A percentile compares a stretch with the other conserved stretches of the same genome.
phyloP scores from a whole-genome alignment of 2,329 filamentous ascomycete species.

The Fusarium odoratissimum region DNA sequence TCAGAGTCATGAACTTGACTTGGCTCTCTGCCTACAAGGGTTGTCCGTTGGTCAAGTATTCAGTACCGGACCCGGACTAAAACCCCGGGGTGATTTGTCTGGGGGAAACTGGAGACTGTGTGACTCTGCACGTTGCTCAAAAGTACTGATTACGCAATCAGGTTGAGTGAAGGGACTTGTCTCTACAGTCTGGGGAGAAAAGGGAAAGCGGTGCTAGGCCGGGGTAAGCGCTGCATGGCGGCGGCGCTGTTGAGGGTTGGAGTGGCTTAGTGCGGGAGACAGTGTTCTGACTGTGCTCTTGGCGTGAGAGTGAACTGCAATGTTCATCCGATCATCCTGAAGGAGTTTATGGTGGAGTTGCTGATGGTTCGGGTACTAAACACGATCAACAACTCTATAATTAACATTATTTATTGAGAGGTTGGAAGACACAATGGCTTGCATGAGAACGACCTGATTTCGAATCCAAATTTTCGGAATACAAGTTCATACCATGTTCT shows the following conservation, averaged over 20 bases:
- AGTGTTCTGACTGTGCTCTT: slow-evolving; percentile 28
- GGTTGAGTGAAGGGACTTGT: neutral
- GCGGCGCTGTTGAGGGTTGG: slow-evolving; percentile 28
- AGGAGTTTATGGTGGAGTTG: neutral
- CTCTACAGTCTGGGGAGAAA: neutral
- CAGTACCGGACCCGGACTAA: slow-evolving; percentile 26
- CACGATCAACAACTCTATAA: neutral
- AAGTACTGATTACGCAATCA: neutral
- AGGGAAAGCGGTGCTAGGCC: slow-evolving; percentile 21
- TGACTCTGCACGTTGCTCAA: slow-evolving; percentile 6
- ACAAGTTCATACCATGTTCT: neutral
- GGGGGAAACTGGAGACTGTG: slow-evolving; percentile 37
- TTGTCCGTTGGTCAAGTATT: slow-evolving; percentile 9
- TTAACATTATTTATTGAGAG: neutral
- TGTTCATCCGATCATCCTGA: slow-evolving; percentile 2
- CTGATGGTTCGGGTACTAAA: neutral
- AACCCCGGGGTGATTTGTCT: slow-evolving; percentile 23
- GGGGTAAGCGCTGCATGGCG: slow-evolving; percentile 43
- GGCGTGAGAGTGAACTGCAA: neutral
- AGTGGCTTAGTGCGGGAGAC: slow-evolving; percentile 29
- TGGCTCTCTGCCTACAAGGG: neutral
- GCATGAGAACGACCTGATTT: neutral
- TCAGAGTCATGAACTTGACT: slow-evolving; percentile 17
- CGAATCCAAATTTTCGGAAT: slow-evolving; percentile 2
- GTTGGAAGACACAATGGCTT: neutral